Evolutionary conservation across 2,329 filamentous ascomycete genomes (phyloP), one percentile per base, ranked within the genome.

Genomic region (Aspergillus floridensis): DNA sequence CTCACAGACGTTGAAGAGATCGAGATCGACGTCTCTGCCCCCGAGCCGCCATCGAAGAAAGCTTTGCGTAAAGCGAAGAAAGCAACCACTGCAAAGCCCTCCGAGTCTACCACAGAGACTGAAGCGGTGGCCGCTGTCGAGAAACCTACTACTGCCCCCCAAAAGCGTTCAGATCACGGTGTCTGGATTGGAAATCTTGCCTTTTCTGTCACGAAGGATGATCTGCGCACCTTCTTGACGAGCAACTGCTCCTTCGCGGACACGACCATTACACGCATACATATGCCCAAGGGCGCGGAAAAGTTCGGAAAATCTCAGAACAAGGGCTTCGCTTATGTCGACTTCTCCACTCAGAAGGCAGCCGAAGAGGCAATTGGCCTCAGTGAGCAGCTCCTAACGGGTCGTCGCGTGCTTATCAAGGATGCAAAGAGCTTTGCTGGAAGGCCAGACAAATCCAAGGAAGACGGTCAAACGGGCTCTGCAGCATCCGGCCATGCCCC

Each of bases 131-230:
- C 72, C 70, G 78, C 65, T 68, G 77, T 66, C 11, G 62, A 63
- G 19, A 49, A 59, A 5, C 49, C 56, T 41, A 62, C 72, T 35
- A 69, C 56, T 16, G 32, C 65, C n/a, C 52, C 75, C 49, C 69
- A 70, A 12, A 74, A 77, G 57, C 88, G 91, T 60, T 95, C 92
- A 10, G 87, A 90, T 19, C 87, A 92, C 75, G 91, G 92, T 63
- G 86, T 99, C 65, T 99, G 95, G 95, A 91, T 99, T 68, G 95
- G 96, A 68, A 99, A 99, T 76, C 79, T 99, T 63, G 86, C 90
- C n/a, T 99, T 93, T 81, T 86, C 85, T 50, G 81, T 89, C 46
- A 95, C 89, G 49, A 87, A 89, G 60, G 80, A 85, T 12, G 87
- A 92, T 63, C 79, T 99, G 52, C 87, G 88, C 69, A 84, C 84